These are phyloP conservation scores for Colletotrichum chrysophilum DNA, from an alignment of 2,329 filamentous ascomycete species.

Conservation along the genomic window DNA sequence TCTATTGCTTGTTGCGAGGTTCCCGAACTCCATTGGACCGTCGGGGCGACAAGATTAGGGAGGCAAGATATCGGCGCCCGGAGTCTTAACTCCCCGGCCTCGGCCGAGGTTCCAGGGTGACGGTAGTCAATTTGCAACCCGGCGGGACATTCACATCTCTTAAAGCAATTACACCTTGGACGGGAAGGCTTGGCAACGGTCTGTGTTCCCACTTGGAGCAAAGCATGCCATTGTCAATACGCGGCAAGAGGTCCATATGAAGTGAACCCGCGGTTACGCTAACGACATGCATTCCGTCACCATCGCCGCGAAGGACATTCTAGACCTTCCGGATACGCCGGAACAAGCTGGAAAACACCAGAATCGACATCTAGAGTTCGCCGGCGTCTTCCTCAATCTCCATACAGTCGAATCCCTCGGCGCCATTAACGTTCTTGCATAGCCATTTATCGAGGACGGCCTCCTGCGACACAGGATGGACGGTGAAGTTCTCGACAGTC, in stretches of 20 bases:
- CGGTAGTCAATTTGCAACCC: not conserved
- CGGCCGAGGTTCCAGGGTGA: not conserved
- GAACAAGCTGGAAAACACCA: not conserved
- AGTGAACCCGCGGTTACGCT: not conserved
- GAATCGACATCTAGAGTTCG: not conserved
- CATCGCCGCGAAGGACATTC: not conserved
- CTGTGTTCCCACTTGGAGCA: not conserved
- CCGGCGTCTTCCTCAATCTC: not conserved
- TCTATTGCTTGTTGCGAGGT: not conserved
- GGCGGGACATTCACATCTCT: not conserved
- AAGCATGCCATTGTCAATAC: not conserved
- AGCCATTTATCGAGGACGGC: conserved; percentile 26
- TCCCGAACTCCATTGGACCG: not conserved
- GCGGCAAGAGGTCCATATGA: not conserved
- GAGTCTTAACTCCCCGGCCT: not conserved
- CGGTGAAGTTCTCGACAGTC: conserved; percentile 27
- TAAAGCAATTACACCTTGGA: not conserved
- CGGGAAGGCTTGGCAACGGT: not conserved
- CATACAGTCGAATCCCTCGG: conserved; percentile 29
- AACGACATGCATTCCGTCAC: not conserved
- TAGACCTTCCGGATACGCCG: not conserved
- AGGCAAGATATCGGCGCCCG: not conserved
- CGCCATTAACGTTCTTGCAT: conserved; percentile 30
- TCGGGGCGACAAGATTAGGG: not conserved
- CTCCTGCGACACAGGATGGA: conserved; percentile 23